A percentile compares a stretch with the other conserved stretches of the same genome.
Evolutionary conservation across 169 alveolate species (phyloP).

Genomic region (Eimeria necatrix): DNA sequence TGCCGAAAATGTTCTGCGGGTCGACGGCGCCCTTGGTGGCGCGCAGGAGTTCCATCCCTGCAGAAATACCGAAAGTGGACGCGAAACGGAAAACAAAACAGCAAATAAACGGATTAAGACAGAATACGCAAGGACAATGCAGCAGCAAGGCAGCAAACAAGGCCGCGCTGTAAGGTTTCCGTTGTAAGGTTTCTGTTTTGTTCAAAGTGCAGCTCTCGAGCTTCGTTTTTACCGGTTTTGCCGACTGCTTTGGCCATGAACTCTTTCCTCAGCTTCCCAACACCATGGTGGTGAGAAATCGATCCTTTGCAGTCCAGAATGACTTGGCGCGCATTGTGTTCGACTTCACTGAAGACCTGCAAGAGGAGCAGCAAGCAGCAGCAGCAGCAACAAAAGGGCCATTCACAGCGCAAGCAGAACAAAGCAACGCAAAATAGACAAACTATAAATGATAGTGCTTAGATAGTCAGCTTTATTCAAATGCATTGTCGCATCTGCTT

Average conservation of each 20-base stretch:
- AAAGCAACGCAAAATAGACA: no score
- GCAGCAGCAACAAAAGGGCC: no score
- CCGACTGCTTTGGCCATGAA: constrained; percentile 85
- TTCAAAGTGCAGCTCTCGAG: no score
- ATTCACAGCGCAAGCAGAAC: no score
- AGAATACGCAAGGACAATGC: no score
- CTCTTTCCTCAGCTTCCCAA: constrained; percentile 91
- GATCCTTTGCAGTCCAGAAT: constrained; percentile 89
- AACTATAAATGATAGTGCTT: no score
- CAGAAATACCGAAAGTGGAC: background rate
- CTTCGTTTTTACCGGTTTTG: constrained; percentile 31
- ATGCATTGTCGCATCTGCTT: no score
- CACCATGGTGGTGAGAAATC: constrained; percentile 93
- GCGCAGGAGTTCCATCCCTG: constrained; percentile 79
- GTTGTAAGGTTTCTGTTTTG: no score
- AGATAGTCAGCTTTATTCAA: no score
- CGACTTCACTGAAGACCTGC: constrained; percentile 86
- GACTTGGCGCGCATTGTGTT: constrained; percentile 90
- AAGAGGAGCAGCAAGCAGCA: background rate
- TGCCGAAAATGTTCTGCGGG: constrained; percentile 87
- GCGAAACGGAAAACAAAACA: no score
- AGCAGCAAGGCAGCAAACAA: background rate
- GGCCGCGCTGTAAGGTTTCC: no score
- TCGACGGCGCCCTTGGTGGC: constrained; percentile 83
- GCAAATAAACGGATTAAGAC: no score